Base-by-base conservation (phyloP, 129 eudicot species). In the Pseudognaphalium luteoalbum region DNA sequence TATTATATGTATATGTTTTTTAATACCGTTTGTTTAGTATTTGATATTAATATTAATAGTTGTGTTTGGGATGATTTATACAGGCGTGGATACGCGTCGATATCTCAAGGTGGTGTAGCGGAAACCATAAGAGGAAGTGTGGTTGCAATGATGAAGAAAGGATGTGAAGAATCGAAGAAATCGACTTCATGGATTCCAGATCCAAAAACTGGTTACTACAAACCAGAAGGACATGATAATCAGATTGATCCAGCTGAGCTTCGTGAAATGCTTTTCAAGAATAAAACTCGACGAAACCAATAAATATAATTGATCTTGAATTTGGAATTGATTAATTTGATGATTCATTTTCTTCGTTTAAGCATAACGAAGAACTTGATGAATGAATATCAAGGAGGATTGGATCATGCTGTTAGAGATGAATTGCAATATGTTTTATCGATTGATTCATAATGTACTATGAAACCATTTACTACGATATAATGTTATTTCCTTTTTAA, bases 161-260 rank as follows among this genome's bases (percentile, higher is more conserved):
- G 80, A 1, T 81, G 88, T 63, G 86, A 32, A 58, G 92, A 87
- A 70, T 68, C 82, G 34, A 64, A 81, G 25, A 81, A 68, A 71
- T 85, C 80, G 75, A 88, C 73, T 17, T 59, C 95, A 17, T 93
- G 96, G 96, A 86, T 87, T 58, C 96, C 98, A 4, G 98, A 93
- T 78, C 98, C 98, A 0, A 88, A 83, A 0, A 93, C 96, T 6
- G 98, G 98, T 11, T 90, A 83, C 68, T 93, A 90, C 85, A 80
- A 89, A 77, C 98, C 98, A 1, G 92, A 91, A 79, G 80, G 81
- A 39, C 86, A 82, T 33, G 70, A 71, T 1, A 84, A 76, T 8
- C 89, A 88, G 78, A 63, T 87, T 56, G 98, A 93, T 68, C 87
- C 91, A 19, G 95, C 90, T 14, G 96, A 90, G 83, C 85, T 85